Percentiles rank a stretch among this genome's conserved stretches.
phyloP scores from a whole-genome alignment of 108 stramenopile species.

The Fragilaria crotonensis region DNA sequence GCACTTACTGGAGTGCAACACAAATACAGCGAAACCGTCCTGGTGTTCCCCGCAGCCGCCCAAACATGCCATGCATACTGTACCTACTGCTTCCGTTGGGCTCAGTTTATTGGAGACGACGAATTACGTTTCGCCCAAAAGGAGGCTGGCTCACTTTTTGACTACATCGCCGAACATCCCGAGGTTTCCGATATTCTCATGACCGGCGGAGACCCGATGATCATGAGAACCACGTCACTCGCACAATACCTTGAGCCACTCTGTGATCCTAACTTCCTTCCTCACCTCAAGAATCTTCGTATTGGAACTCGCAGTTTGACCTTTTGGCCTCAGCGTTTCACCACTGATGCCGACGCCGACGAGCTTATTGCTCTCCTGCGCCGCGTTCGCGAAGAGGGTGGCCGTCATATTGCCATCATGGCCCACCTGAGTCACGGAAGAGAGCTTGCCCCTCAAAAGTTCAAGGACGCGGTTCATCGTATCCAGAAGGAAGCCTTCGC shows the following conservation, averaged over 20 bases:
- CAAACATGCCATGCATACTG: constrained; percentile 61
- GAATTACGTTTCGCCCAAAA: constrained; percentile 52
- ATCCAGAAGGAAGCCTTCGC: constrained; percentile 41
- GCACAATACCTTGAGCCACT: constrained; percentile 48
- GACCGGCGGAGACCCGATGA: constrained; percentile 64
- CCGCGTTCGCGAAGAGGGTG: constrained; percentile 35
- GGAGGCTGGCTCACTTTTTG: constrained; percentile 39
- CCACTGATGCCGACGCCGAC: constrained; percentile 51
- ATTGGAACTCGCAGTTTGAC: constrained; percentile 50
- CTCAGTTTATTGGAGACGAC: constrained; percentile 52
- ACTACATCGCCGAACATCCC: constrained; percentile 35
- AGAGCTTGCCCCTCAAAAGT: constrained; percentile 36
- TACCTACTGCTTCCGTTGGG: constrained; percentile 66
- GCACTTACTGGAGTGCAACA: constrained; percentile 50
- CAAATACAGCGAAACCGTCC: constrained; percentile 53
- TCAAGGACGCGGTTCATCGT: constrained; percentile 33
- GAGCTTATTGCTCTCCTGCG: constrained; percentile 37
- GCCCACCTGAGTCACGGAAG: constrained; percentile 42
- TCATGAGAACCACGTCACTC: constrained; percentile 42
- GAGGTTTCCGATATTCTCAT: constrained; percentile 51
- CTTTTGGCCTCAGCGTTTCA: constrained; percentile 61
- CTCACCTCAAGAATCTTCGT: constrained; percentile 53
- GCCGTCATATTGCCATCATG: constrained; percentile 52
- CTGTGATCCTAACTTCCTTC: constrained; percentile 33
- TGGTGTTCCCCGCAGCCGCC: constrained; percentile 49